phyloP scores from a whole-genome alignment of 495 filamentous ascomycete species.

The Penicillium turbatum region DNA sequence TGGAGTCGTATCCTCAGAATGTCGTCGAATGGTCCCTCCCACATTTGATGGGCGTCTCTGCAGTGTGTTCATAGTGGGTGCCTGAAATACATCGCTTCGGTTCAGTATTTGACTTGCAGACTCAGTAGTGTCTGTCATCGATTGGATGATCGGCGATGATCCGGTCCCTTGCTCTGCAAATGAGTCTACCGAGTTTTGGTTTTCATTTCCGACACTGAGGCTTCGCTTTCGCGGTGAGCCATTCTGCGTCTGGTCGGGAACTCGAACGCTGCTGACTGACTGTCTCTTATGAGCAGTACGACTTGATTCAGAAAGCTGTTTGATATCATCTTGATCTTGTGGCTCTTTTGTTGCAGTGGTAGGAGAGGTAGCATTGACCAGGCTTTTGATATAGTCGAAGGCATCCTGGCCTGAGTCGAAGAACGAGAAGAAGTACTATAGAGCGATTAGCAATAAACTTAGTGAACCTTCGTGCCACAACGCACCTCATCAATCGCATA shows the following conservation, averaged over 20 bases:
- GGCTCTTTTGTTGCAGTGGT: slow-evolving; percentile 32
- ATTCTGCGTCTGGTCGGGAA: slow-evolving; percentile 19
- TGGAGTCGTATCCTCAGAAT: slow-evolving; percentile 43
- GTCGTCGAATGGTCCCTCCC: slow-evolving; percentile 26
- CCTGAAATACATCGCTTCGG: slow-evolving; percentile 82
- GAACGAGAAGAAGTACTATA: slow-evolving; percentile 92
- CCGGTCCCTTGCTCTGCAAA: slow-evolving; percentile 64
- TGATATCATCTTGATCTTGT: not conserved
- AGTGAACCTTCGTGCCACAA: not conserved
- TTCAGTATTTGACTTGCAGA: slow-evolving; percentile 88
- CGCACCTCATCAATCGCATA: slow-evolving; percentile 91
- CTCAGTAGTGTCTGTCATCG: slow-evolving; percentile 65
- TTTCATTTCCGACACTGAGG: slow-evolving; percentile 53
- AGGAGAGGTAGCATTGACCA: slow-evolving; percentile 60
- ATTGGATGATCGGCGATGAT: slow-evolving; percentile 65
- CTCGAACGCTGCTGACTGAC: slow-evolving; percentile 27
- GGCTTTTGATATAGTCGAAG: slow-evolving; percentile 66
- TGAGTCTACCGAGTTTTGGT: slow-evolving; percentile 70
- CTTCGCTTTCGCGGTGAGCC: slow-evolving; percentile 44
- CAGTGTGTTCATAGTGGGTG: slow-evolving; percentile 62
- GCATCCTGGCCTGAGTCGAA: slow-evolving; percentile 86
- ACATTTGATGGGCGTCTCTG: slow-evolving; percentile 29
- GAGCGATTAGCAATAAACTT: not conserved
- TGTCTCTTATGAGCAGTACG: slow-evolving; percentile 23
- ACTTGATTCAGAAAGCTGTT: slow-evolving; percentile 15